Evolutionary conservation across 345 rosid species (phyloP).

Genomic region (Bretschneidera sinensis): DNA sequence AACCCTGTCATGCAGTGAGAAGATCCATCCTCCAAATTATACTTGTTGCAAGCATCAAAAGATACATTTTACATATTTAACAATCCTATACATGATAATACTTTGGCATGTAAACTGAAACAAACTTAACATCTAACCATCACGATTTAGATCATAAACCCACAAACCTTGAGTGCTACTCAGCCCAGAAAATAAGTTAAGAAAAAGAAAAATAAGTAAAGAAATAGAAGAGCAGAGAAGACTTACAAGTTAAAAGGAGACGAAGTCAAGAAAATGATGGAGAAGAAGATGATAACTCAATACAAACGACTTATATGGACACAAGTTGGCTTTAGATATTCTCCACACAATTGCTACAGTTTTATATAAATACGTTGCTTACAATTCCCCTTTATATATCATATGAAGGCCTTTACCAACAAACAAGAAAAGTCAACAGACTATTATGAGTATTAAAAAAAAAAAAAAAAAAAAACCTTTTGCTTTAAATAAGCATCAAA

Average conservation of each 20-base stretch:
- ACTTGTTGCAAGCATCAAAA: too few relatives aligned
- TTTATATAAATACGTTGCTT: not conserved
- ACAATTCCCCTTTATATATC: not conserved
- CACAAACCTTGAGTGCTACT: not conserved
- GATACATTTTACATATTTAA: too few relatives aligned
- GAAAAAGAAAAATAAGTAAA: constrained; percentile 1
- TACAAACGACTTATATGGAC: not conserved
- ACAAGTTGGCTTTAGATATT: constrained; percentile 4
- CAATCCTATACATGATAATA: too few relatives aligned
- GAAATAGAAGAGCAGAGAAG: not conserved
- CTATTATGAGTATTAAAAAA: not conserved
- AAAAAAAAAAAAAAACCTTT: too few relatives aligned
- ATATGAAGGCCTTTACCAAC: too few relatives aligned
- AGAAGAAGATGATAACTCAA: not conserved
- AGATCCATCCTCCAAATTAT: too few relatives aligned
- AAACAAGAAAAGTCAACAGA: not conserved
- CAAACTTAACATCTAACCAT: too few relatives aligned
- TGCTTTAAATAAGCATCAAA: not conserved
- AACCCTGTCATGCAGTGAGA: too few relatives aligned
- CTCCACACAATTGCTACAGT: not conserved
- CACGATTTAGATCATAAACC: not conserved
- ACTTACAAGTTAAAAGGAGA: constrained; percentile 13
- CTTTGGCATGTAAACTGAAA: too few relatives aligned
- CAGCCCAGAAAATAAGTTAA: not conserved
- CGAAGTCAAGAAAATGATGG: not conserved